Evolutionary conservation across 2,329 filamentous ascomycete genomes (phyloP).

Genomic region (Talaromyces atroroseus): DNA sequence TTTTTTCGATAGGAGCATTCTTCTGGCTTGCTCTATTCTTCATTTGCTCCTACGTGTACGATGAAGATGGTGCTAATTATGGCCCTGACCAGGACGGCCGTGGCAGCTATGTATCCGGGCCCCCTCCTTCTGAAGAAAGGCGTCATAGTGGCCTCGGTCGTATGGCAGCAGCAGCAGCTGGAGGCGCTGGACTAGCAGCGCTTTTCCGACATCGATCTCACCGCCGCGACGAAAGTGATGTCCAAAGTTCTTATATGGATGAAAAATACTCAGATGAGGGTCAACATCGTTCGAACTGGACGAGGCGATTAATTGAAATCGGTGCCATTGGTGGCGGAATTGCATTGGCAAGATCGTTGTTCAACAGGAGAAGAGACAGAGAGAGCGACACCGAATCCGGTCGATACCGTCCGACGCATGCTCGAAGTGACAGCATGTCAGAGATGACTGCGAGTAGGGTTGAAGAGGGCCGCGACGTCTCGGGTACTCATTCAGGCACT

Average conservation of each 20-base stretch:
- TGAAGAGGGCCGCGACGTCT: constrained; percentile 51
- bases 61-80: constrained; percentile 42
- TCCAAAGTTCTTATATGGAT: constrained; percentile 53
- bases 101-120: constrained; percentile 51
- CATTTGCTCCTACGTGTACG: constrained; percentile 66
- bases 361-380: constrained; percentile 50
- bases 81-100: constrained; percentile 54
- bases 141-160: constrained; percentile 42
- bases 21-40: constrained; percentile 72
- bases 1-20: constrained; percentile 74
- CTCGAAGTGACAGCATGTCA: constrained; percentile 40
- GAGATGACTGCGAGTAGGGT: constrained; percentile 38
- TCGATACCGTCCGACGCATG: constrained; percentile 49
- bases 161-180: constrained; percentile 50
- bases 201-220: constrained; percentile 40
- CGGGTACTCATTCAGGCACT: constrained; percentile 18
- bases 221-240: constrained; percentile 40
- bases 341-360: constrained; percentile 55
- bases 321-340: constrained; percentile 60
- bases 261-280: constrained; percentile 60
- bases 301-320: constrained; percentile 55
- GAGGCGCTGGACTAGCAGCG: constrained; percentile 54
- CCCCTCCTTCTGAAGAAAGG: constrained; percentile 46
- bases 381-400: constrained; percentile 50
- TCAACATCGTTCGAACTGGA: constrained; percentile 47